These are phyloP conservation scores for Ampelomyces quisqualis DNA, from an alignment of 2,329 filamentous ascomycete species.

Conservation along the genomic window DNA sequence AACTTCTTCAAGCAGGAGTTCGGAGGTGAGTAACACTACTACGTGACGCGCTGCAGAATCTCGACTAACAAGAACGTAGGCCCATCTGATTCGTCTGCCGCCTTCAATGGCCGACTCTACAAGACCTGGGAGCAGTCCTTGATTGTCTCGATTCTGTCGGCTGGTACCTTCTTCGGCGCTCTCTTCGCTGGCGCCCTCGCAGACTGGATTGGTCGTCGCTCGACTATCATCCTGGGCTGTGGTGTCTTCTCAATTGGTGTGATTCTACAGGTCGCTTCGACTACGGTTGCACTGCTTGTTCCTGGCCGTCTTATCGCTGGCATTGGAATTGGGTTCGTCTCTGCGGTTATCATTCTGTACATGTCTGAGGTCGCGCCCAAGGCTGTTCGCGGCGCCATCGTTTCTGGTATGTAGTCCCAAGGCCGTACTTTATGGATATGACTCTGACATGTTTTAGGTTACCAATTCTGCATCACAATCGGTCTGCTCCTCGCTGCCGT, in stretches of 20 bases:
- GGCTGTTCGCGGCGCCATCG: constrained; percentile 75
- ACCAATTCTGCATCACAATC: constrained; percentile 81
- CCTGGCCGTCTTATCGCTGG: constrained; percentile 44
- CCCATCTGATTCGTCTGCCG: constrained; percentile 50
- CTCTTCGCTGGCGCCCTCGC: constrained; percentile 67
- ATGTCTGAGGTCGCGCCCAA: constrained; percentile 76
- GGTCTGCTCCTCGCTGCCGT: constrained; percentile 74
- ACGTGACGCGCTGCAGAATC: background rate
- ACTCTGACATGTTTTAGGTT: constrained; percentile 55
- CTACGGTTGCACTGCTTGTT: constrained; percentile 38
- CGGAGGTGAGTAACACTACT: constrained; percentile 40
- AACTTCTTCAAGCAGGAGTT: constrained; percentile 41
- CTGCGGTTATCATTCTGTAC: constrained; percentile 59
- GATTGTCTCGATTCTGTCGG: constrained; percentile 80
- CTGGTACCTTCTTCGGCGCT: constrained; percentile 76
- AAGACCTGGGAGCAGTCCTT: constrained; percentile 61
- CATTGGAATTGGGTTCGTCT: constrained; percentile 44
- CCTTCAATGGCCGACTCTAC: constrained; percentile 40
- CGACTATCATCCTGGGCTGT: constrained; percentile 53
- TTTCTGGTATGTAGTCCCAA: constrained; percentile 38
- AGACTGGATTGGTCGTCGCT: constrained; percentile 69
- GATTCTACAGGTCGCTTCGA: constrained; percentile 41
- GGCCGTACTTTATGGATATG: background rate
- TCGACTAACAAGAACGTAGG: constrained; percentile 53
- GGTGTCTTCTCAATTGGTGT: constrained; percentile 43